Base-by-base conservation (phyloP, 75 land plant species). In the Ceratopteris richardii region DNA sequence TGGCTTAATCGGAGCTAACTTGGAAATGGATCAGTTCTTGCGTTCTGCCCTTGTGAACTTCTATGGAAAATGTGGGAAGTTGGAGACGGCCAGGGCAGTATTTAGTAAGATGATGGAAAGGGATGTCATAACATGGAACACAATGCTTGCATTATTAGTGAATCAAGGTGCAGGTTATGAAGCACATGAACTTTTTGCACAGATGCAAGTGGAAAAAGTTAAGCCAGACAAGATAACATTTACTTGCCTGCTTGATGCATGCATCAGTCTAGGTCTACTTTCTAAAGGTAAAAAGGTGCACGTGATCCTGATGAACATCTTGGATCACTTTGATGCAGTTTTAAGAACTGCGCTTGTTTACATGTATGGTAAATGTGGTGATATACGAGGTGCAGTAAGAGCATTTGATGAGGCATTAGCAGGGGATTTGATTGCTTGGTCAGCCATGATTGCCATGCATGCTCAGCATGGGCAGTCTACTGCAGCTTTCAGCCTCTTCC, bases 1-100 rank as follows among this genome's bases (percentile, higher is more conserved):
- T 1, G 55, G 69, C 10, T 24, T 61, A 3, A 25, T 68, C 4
- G 63, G 73, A 42, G 47, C 57, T 21, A 67, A 67, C 16, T 29
- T 60, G 20, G 48, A 64, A 3, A n/a, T 50, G 36, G 80, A 74
- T 31, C 61, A 66, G 13, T 62, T 69, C 25, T 22, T 81, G 4
- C 70, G 71, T 0, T 73, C 72, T 36, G 56, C 74, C 14, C 74
- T 81, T 0, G 26, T 67, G 0, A 69, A 77, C 52, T 77, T 77
- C 77, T 77, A 81, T 64, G 68, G 58, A 10, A 77, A 74, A 62
- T 77, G 67, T 44, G 80, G 80, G 11, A 64, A 59, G 33, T 28
- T 77, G 23, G 51, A 48, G 39, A 60, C 56, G 44, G 60, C 74
- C 5, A 63, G 16, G 24, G 51, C 22, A 42, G 37, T 74, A 28